Conservation (phyloP, 2,329 filamentous ascomycete species). For the Xylaria sp. region DNA sequence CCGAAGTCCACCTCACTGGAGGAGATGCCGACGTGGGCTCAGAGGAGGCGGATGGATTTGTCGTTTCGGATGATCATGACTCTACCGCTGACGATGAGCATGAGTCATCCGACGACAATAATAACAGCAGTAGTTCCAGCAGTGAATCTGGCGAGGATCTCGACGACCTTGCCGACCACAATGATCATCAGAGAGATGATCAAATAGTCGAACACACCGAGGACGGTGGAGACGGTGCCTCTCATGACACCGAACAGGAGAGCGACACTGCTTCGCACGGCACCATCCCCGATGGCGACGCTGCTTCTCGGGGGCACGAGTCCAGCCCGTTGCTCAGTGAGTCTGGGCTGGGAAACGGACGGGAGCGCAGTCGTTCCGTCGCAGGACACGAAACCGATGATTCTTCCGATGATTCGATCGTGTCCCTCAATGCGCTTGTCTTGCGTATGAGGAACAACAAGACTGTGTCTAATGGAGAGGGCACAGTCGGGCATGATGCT, state of each 20-base stretch:
- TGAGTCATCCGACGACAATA: not conserved
- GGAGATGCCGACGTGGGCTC: slow-evolving; percentile 5
- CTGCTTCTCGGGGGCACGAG: no score
- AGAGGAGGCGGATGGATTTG: slow-evolving; percentile 20
- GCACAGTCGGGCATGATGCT: no score
- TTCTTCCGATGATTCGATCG: slow-evolving; percentile 14
- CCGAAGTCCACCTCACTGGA: slow-evolving; percentile 19
- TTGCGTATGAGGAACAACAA: slow-evolving; percentile 2
- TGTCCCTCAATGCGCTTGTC: slow-evolving; percentile 9
- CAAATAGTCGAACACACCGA: not conserved
- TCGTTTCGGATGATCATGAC: slow-evolving; percentile 21
- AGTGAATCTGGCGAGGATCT: not conserved
- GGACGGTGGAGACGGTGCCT: not conserved
- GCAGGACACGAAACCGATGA: slow-evolving; percentile 1
- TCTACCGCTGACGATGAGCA: slow-evolving; percentile 9
- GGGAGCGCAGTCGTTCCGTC: not conserved
- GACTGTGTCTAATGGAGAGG: not conserved
- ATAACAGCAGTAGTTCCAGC: no score
- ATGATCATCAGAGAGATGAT: no score
- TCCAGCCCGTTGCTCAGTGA: not conserved
- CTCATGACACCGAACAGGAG: no score
- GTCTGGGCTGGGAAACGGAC: not conserved
- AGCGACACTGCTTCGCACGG: no score
- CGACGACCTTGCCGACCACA: no score
- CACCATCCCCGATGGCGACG: no score